Evolutionary conservation across 257 asterid genomes (phyloP).

Genomic region (Rauvolfia tetraphylla): DNA sequence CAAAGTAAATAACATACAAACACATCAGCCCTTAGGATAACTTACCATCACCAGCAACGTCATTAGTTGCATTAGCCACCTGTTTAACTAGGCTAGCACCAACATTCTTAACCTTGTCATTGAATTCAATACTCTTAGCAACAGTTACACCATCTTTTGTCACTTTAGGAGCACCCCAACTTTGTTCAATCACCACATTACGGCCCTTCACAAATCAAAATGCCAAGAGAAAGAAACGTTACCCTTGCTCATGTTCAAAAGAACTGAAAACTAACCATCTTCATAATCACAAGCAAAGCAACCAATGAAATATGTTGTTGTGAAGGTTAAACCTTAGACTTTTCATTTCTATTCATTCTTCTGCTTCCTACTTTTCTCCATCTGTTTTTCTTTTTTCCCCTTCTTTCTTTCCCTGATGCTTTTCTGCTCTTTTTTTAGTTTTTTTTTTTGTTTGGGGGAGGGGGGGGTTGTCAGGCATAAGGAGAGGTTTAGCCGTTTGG

Average conservation of each 20-base stretch:
- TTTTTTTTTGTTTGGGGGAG: no score
- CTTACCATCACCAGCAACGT: slow-evolving; percentile 98
- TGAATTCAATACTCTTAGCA: slow-evolving; percentile 91
- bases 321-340: background rate
- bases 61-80: slow-evolving; percentile 99
- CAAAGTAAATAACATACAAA: background rate
- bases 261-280: background rate
- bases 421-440: no score
- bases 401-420: background rate
- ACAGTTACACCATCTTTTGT: slow-evolving; percentile 99
- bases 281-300: background rate
- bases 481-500: background rate
- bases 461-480: no score
- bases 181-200: slow-evolving; percentile 91
- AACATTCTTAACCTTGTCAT: slow-evolving; percentile 77
- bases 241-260: background rate
- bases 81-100: slow-evolving; percentile 98
- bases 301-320: background rate
- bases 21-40: background rate
- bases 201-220: slow-evolving; percentile 60
- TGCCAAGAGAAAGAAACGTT: slow-evolving; percentile 5
- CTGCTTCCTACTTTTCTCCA: background rate
- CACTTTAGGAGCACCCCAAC: slow-evolving; percentile 99
- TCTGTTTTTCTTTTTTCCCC: background rate
- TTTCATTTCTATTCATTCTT: background rate